Base-by-base conservation (phyloP, 805 yeast genomes). In the Cyberlindnera euphorbiiphila region DNA sequence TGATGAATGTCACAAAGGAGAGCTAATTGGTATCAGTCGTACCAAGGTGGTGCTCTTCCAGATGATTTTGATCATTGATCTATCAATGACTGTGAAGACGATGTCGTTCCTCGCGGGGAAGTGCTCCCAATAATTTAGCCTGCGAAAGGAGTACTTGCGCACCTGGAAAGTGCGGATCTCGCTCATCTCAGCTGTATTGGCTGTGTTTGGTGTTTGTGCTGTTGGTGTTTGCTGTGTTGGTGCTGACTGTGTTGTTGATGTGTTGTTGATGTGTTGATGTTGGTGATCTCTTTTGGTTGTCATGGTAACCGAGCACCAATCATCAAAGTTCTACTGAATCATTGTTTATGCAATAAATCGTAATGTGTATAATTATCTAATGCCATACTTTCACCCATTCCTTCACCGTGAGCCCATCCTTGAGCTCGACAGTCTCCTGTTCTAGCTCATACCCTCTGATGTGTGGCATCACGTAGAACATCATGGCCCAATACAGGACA, bases 321-420 rank as follows among this genome's bases (percentile, higher is more conserved):
- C n/a, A n/a, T n/a, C n/a, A n/a, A n/a, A n/a, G n/a, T n/a, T n/a
- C n/a, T n/a, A n/a, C n/a, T n/a, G n/a, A n/a, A n/a, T n/a, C n/a
- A n/a, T n/a, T n/a, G n/a, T n/a, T n/a, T n/a, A 24, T 24, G 26
- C 10, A 11, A 24, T 24, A 14, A 24, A n/a, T 6, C n/a, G 10
- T 12, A 11, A 24, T 9, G 26, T 12, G 26, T 24, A 24, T 24
- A 12, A 21, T 14, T 8, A 9, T 9, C 18, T 26, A 33, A 17
- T 36, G 25, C 37, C 39, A 40, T 8, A 37, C 31, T 17, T 71
- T 75, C 10, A 56, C 61, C 88, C 88, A 81, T 45, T 60, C 56
- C 44, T 75, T 78, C 1, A 79, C 64, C 5, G 62, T 63, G 35
- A 81, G 56, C 0, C 88, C 88, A 56, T 81, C 88, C 2, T 68